A percentile compares a stretch with the other conserved stretches of the same genome.
Evolutionary conservation across 1,284 basidiomycete species (phyloP).

Genomic region (Anthracocystis panici-leucophaei): DNA sequence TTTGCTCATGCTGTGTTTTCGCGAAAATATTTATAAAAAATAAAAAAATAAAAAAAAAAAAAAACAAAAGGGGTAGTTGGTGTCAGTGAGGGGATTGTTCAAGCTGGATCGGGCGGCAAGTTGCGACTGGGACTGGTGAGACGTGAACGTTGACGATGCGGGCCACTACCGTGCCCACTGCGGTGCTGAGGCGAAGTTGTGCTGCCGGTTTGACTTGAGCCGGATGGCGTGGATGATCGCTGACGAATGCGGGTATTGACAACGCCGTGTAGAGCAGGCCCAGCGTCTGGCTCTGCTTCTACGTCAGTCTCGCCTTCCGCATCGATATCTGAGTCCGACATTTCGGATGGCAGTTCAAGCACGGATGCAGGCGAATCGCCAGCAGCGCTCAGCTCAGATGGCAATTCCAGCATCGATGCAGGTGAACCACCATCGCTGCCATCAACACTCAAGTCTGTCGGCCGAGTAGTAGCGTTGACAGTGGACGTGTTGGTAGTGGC

Average conservation of each 20-base stretch:
- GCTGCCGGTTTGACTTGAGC: neutral
- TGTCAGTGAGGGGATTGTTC: slow-evolving; percentile 10
- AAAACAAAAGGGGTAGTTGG: neutral
- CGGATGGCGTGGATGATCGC: slow-evolving; percentile 28
- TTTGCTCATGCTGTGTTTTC: slow-evolving; percentile 59
- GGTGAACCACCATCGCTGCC: neutral
- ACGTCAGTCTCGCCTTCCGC: slow-evolving; percentile 13
- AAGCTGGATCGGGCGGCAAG: slow-evolving; percentile 1
- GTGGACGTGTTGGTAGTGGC: slow-evolving; percentile 7
- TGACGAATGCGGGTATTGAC: slow-evolving; percentile 10
- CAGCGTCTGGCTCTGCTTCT: neutral
- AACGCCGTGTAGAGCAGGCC: neutral
- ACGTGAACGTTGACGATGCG: slow-evolving; percentile 21
- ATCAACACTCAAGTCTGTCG: neutral
- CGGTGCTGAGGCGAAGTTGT: neutral
- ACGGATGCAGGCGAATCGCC: slow-evolving; percentile 1
- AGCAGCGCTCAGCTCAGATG: slow-evolving; percentile 15
- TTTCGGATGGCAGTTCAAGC: slow-evolving; percentile 19
- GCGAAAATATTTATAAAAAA: too few species aligned
- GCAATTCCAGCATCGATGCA: slow-evolving; percentile 14
- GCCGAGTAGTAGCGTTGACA: slow-evolving; percentile 5
- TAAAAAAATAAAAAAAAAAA: too few species aligned
- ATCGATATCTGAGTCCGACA: slow-evolving; percentile 22
- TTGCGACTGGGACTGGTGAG: slow-evolving; percentile 3
- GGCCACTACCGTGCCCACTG: slow-evolving; percentile 1